phyloP scores from a whole-genome alignment of 2,329 filamentous ascomycete genomes.

The Diplodia sapinea region DNA sequence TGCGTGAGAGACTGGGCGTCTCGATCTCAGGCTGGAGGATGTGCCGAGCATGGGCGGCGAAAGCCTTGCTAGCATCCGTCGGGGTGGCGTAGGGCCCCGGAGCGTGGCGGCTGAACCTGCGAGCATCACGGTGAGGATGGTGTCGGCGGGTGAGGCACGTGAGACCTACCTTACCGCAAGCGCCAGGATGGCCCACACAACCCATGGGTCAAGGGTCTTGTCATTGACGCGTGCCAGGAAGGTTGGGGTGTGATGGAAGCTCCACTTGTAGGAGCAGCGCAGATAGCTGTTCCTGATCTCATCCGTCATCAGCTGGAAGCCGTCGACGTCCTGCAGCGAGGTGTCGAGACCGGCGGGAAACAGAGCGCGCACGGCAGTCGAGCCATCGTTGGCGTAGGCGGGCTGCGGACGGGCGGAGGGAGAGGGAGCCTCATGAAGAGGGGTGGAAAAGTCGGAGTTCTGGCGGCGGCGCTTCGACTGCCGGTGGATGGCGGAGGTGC shows the following conservation, averaged over 20 bases:
- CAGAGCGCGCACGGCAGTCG: slow-evolving; percentile 32
- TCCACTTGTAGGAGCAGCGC: slow-evolving; percentile 51
- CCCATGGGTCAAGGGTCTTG: slow-evolving; percentile 46
- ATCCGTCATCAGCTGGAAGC: slow-evolving; percentile 49
- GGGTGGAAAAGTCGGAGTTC: slow-evolving; percentile 34
- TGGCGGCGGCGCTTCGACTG: slow-evolving; percentile 46
- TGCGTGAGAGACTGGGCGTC: slow-evolving; percentile 47
- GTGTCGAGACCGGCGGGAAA: slow-evolving; percentile 26
- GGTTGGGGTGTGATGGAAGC: slow-evolving; percentile 50
- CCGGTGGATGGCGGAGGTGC: slow-evolving; percentile 47
- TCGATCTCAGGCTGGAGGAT: slow-evolving; percentile 50
- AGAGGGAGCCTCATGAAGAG: slow-evolving; percentile 32
- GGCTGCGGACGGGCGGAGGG: slow-evolving; percentile 32
- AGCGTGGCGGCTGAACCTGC: slow-evolving; percentile 47
- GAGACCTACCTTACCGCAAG: slow-evolving; percentile 46
- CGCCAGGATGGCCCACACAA: slow-evolving; percentile 52
- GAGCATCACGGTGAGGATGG: slow-evolving; percentile 27
- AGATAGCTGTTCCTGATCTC: slow-evolving; percentile 51
- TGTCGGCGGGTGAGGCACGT: not conserved
- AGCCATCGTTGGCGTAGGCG: slow-evolving; percentile 36
- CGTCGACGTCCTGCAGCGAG: slow-evolving; percentile 43
- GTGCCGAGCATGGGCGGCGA: slow-evolving; percentile 49
- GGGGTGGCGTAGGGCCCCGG: slow-evolving; percentile 45
- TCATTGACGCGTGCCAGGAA: slow-evolving; percentile 48
- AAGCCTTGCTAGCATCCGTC: slow-evolving; percentile 51